Evolutionary conservation across 257 asterid genomes (phyloP), one percentile per base, ranked within the genome.

Genomic region (Hygrophila difformis): DNA sequence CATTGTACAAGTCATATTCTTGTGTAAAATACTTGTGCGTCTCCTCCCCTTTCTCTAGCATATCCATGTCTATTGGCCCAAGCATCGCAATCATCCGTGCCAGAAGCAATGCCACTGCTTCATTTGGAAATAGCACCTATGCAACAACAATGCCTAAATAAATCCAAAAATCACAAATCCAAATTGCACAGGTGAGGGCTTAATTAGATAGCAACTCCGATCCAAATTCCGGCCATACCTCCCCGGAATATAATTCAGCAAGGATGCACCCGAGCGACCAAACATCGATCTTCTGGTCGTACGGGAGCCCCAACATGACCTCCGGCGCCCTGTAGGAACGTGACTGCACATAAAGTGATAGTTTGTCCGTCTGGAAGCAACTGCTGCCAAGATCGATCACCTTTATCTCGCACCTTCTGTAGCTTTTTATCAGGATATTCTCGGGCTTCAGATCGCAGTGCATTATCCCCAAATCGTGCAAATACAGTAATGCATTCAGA

Each of bases 371-470:
- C 67, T 65, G 65, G 68, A 89, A 89, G 77, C 98, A 85, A 63
- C 98, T 85, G 81, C 98, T 89, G 55, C 98, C 98, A 31, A 89
- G 96, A 74, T 89, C 98, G 40, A 89, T 89, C 14, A 89, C 63
- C 68, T 89, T 89, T 53, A 89, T 74, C 68, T 89, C 94, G 44
- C 96, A 89, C 65, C 73, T 76, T 38, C 79, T 50, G 22, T 79
- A 85, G 61, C 98, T 86, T 70, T 82, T 85, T 50, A 89, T 73
- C 63, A 89, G 81, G 68, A 89, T 76, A 62, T 89, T 89, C 53
- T 89, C 98, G 13, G 96, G 98, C 84, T 89, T 89, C 43, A 89
- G 77, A 70, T 89, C 98, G 57, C 98, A 89, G 67, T 89, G 98
- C 21, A 89, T 70, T 59, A 89, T 77, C 49, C 94, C 98, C 75